These are phyloP conservation scores for Goniomonas avonlea DNA, from an alignment of 78 protist genomes.

Conservation along the genomic window DNA sequence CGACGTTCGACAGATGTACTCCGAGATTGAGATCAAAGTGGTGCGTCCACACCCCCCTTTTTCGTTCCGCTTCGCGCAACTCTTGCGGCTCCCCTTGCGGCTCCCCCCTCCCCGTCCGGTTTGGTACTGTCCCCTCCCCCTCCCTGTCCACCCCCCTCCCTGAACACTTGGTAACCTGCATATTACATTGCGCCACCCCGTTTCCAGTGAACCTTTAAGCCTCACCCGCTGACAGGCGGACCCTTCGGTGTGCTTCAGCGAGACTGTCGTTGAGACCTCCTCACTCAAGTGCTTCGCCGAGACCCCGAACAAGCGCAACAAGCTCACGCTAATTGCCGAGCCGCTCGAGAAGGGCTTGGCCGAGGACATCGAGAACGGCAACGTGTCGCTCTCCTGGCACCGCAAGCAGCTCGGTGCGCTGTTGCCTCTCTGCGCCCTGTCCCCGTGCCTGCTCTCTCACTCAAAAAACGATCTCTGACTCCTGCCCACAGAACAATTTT, in stretches of 20 bases:
- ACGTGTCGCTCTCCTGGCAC: slow-evolving; percentile 23
- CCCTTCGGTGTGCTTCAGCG: slow-evolving; percentile 85
- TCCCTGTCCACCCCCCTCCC: background rate
- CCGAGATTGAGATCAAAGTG: slow-evolving; percentile 83
- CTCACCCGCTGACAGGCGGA: too few relatives aligned
- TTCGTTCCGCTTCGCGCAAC: too few relatives aligned
- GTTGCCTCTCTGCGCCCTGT: too few relatives aligned
- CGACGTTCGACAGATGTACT: slow-evolving; percentile 62
- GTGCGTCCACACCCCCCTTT: too few relatives aligned
- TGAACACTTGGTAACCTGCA: too few relatives aligned
- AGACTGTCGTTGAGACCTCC: slow-evolving; percentile 89
- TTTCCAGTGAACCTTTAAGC: too few relatives aligned
- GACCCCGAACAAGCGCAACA: slow-evolving; percentile 83
- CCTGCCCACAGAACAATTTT: too few relatives aligned
- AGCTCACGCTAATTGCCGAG: slow-evolving; percentile 89
- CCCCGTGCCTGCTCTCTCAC: too few relatives aligned
- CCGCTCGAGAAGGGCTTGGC: slow-evolving; percentile 88
- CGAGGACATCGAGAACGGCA: slow-evolving; percentile 72
- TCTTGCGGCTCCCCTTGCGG: too few relatives aligned
- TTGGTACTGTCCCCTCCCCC: background rate
- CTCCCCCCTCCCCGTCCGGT: too few relatives aligned
- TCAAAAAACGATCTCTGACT: too few relatives aligned
- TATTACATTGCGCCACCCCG: too few relatives aligned
- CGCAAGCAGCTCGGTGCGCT: background rate
- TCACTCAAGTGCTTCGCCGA: slow-evolving; percentile 83